Conservation (phyloP, 257 asterid genomes). For the Pogostemon cablin region DNA sequence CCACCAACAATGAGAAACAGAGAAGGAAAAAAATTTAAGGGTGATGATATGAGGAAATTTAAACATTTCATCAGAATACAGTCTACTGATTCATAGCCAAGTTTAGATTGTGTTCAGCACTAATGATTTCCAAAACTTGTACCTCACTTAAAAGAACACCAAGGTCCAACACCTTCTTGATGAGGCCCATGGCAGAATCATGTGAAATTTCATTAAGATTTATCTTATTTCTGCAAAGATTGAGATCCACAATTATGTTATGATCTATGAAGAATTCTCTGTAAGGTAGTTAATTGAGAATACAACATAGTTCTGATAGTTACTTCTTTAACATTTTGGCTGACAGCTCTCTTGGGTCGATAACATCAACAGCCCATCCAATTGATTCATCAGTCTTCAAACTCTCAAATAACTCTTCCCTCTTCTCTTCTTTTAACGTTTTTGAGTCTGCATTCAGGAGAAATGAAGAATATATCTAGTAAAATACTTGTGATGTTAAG, state of each 20-base stretch:
- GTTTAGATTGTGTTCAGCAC: constrained; percentile 24
- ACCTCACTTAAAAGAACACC: constrained; percentile 96
- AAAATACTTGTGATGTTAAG: not conserved
- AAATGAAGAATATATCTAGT: not conserved
- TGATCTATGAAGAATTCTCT: not conserved
- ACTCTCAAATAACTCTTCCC: constrained; percentile 90
- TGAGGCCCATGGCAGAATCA: constrained; percentile 91
- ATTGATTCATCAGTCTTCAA: constrained; percentile 79
- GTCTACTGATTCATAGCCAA: not conserved
- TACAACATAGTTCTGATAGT: constrained; percentile 30
- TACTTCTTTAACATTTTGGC: constrained; percentile 91
- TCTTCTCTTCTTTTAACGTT: constrained; percentile 90
- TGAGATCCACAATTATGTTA: constrained; percentile 28
- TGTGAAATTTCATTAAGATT: constrained; percentile 95
- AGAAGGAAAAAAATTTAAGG: not conserved
- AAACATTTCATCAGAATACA: not conserved
- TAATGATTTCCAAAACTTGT: constrained; percentile 23
- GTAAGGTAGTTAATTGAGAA: constrained; percentile 11
- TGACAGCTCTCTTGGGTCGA: constrained; percentile 91
- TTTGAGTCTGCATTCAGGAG: constrained; percentile 67
- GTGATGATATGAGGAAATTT: not conserved
- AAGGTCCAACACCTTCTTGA: constrained; percentile 60
- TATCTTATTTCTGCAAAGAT: constrained; percentile 68
- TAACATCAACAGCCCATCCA: constrained; percentile 96
- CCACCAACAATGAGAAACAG: not conserved